phyloP scores from a whole-genome alignment of 345 rosid genomes.

The Trapa bicornis region DNA sequence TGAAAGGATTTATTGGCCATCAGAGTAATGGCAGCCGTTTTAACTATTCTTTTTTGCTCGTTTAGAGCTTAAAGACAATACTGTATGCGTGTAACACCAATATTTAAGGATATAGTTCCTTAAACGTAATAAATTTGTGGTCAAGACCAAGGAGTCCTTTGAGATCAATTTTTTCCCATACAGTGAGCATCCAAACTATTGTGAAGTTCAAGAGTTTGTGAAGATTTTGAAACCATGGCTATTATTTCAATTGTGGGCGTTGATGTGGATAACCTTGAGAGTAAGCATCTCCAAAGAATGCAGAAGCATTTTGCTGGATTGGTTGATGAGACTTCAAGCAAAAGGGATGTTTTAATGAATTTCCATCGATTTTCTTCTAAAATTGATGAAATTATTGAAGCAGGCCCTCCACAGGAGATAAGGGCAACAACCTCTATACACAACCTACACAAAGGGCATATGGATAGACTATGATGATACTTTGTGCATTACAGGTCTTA shows the following conservation, averaged over 20 bases:
- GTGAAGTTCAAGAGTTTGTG: slow-evolving; percentile 76
- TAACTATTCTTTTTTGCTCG: too few species aligned
- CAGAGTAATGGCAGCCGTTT: too few species aligned
- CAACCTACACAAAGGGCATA: too few species aligned
- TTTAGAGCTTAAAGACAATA: too few species aligned
- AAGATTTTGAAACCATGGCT: slow-evolving; percentile 63
- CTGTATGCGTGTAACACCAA: too few species aligned
- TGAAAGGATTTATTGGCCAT: too few species aligned
- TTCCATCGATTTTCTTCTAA: slow-evolving; percentile 27
- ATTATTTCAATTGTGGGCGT: slow-evolving; percentile 72
- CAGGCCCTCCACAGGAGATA: slow-evolving; percentile 13
- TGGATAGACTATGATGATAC: too few species aligned
- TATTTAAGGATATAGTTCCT: too few species aligned
- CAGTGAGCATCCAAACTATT: slow-evolving; percentile 82
- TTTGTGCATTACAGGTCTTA: too few species aligned
- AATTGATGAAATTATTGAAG: slow-evolving; percentile 21
- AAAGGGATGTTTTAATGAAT: slow-evolving; percentile 54
- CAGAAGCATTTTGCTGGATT: slow-evolving; percentile 62
- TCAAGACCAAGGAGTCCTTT: slow-evolving; percentile 47
- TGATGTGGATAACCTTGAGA: slow-evolving; percentile 48
- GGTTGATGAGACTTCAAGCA: slow-evolving; percentile 77
- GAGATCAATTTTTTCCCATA: slow-evolving; percentile 91
- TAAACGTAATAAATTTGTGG: slow-evolving; percentile 55
- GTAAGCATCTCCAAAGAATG: slow-evolving; percentile 43
- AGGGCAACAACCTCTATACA: slow-evolving; percentile 15